Evolutionary conservation across 495 filamentous ascomycete species (phyloP).

Genomic region (Daldinia caldariorum): DNA sequence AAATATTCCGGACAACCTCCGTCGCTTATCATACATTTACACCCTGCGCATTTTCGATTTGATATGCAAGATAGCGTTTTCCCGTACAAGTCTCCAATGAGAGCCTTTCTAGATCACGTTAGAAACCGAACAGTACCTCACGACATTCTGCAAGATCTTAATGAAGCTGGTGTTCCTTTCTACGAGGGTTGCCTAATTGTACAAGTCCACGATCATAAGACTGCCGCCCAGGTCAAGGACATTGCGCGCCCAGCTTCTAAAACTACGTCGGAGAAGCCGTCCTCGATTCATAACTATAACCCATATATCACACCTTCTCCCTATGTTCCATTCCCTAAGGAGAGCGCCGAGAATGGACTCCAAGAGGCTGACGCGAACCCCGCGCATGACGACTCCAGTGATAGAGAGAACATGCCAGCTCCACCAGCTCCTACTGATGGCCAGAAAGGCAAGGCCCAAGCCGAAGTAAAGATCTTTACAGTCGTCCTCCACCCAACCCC

Average conservation of each 20-base stretch:
- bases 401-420: conserved; percentile 63
- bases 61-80: conserved; percentile 95
- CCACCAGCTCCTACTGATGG: conserved; percentile 55
- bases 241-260: conserved; percentile 64
- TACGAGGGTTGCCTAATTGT: conserved; percentile 98
- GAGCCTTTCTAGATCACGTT: conserved; percentile 78
- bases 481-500: conserved; percentile 87
- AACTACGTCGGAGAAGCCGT: conserved; percentile 69
- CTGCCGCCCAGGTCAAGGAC: conserved; percentile 67
- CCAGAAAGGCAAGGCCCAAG: conserved; percentile 59
- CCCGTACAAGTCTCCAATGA: conserved; percentile 90
- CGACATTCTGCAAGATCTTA: conserved; percentile 66
- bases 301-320: conserved; percentile 87
- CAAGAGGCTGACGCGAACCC: conserved; percentile 51
- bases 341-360: conserved; percentile 52
- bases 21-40: conserved; percentile 85
- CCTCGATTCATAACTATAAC: conserved; percentile 91
- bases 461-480: conserved; percentile 74
- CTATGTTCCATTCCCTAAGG: conserved; percentile 80
- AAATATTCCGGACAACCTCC: conserved; percentile 81
- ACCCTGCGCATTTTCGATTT: conserved; percentile 87
- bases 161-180: conserved; percentile 74
- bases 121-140: conserved; percentile 60
- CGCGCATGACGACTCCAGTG: conserved; percentile 39
- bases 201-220: conserved; percentile 85